phyloP scores from a whole-genome alignment of 805 yeast genomes.

The Barnettozyma pratensis region DNA sequence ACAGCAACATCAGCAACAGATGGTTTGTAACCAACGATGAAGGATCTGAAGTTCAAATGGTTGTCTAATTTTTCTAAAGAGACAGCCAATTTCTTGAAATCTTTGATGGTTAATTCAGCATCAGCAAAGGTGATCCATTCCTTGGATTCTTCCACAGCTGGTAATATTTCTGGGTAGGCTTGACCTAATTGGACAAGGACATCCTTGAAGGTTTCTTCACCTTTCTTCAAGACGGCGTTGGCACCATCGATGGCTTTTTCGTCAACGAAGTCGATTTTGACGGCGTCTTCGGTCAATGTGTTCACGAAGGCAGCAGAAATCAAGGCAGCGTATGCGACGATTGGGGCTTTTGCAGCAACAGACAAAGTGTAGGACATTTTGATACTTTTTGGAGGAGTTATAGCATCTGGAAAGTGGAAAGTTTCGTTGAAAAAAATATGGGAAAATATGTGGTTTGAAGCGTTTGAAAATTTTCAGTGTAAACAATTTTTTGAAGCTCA shows the following conservation, averaged over 20 bases:
- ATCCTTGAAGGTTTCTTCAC: constrained; percentile 29
- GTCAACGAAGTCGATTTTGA: constrained; percentile 64
- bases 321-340: constrained; percentile 71
- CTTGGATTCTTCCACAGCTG: constrained; percentile 33
- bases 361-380: constrained; percentile 41
- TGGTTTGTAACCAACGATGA: constrained; percentile 58
- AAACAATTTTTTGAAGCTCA: too few species aligned
- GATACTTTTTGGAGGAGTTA: not conserved
- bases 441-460: too few species aligned
- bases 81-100: constrained; percentile 78
- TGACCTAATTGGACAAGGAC: constrained; percentile 47
- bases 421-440: not conserved
- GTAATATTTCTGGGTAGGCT: constrained; percentile 43
- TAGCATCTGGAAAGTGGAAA: not conserved
- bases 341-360: constrained; percentile 82
- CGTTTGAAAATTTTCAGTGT: too few species aligned
- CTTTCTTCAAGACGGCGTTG: constrained; percentile 32
- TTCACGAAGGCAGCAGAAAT: constrained; percentile 77
- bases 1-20: constrained; percentile 79
- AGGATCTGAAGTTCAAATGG: constrained; percentile 82
- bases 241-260: constrained; percentile 57
- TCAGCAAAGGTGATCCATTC: constrained; percentile 66
- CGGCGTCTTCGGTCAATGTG: constrained; percentile 41
- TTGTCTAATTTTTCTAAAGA: constrained; percentile 77
- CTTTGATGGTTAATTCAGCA: constrained; percentile 69